Conservation (phyloP, 352 stramenopile genomes). For the Globisporangium canariense region DNA sequence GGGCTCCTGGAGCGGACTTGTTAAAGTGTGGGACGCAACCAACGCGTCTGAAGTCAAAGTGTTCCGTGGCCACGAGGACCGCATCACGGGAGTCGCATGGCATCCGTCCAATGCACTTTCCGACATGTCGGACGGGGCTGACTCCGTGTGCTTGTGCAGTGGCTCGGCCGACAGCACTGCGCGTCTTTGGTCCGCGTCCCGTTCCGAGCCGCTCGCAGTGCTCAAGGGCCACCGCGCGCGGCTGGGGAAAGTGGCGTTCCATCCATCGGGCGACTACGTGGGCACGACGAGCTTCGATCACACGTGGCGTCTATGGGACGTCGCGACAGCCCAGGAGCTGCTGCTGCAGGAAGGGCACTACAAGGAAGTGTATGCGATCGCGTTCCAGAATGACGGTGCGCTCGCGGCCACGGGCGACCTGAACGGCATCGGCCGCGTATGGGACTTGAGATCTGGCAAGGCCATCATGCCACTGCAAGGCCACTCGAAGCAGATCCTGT, state of each 20-base stretch:
- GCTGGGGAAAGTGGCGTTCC: slow-evolving; percentile 90
- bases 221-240: slow-evolving; percentile 71
- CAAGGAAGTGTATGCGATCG: slow-evolving; percentile 93
- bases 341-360: slow-evolving; percentile 97
- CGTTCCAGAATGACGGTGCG: slow-evolving; percentile 94
- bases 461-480: slow-evolving; percentile 86
- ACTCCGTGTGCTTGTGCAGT: slow-evolving; percentile 69
- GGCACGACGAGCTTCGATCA: slow-evolving; percentile 96
- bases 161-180: slow-evolving; percentile 77
- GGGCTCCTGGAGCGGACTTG: slow-evolving; percentile 91
- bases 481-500: slow-evolving; percentile 95
- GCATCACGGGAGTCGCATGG: slow-evolving; percentile 86
- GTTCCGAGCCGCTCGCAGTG: slow-evolving; percentile 51
- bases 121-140: slow-evolving; percentile 55
- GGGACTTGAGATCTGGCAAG: slow-evolving; percentile 96
- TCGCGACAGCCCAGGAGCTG: slow-evolving; percentile 89
- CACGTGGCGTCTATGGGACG: slow-evolving; percentile 98
- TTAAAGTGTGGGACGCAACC: slow-evolving; percentile 93
- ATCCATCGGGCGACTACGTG: slow-evolving; percentile 91
- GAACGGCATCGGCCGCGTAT: slow-evolving; percentile 91
- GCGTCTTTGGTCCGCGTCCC: slow-evolving; percentile 61
- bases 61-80: slow-evolving; percentile 85
- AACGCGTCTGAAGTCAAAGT: slow-evolving; percentile 63
- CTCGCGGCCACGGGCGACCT: slow-evolving; percentile 94
- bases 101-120: slow-evolving; percentile 54